phyloP scores from a whole-genome alignment of 1,284 basidiomycete species.

The Neolentinus lepideus region DNA sequence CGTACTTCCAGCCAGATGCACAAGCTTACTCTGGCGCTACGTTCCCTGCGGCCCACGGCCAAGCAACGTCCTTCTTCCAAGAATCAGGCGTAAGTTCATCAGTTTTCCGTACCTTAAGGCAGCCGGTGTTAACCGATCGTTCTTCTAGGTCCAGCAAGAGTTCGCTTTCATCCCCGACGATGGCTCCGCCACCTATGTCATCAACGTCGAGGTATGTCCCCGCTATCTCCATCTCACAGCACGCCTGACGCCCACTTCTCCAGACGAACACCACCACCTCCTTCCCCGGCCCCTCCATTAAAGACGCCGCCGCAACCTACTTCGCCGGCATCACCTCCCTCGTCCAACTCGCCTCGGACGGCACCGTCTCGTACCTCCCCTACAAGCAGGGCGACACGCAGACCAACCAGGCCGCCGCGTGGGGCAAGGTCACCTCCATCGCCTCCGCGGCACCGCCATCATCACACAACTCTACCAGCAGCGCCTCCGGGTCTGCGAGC shows the following conservation, averaged over 20 bases:
- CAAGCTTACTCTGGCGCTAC: slow-evolving; percentile 57
- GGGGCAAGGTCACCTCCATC: slow-evolving; percentile 36
- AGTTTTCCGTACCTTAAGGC: neutral
- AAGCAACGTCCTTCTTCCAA: slow-evolving; percentile 73
- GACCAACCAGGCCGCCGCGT: slow-evolving; percentile 40
- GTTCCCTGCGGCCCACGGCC: slow-evolving; percentile 74
- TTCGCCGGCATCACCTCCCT: slow-evolving; percentile 64
- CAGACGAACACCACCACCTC: slow-evolving; percentile 73
- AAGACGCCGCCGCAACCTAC: slow-evolving; percentile 66
- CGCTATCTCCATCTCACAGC: neutral
- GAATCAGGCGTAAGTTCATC: slow-evolving; percentile 33
- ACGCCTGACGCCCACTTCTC: neutral
- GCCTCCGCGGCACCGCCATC: slow-evolving; percentile 20
- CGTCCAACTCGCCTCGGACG: slow-evolving; percentile 70
- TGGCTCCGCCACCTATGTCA: slow-evolving; percentile 69
- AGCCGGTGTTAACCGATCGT: neutral
- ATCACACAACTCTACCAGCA: neutral
- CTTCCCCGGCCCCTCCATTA: slow-evolving; percentile 58
- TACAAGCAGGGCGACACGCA: slow-evolving; percentile 42
- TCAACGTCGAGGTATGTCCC: slow-evolving; percentile 57
- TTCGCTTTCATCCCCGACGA: slow-evolving; percentile 85
- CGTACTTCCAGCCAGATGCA: slow-evolving; percentile 72
- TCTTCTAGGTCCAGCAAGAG: slow-evolving; percentile 61
- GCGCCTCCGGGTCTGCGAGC: neutral
- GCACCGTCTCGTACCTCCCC: slow-evolving; percentile 62